Conservation (phyloP, 768 basidiomycete species). For the Neoboletus subvelutipes region DNA sequence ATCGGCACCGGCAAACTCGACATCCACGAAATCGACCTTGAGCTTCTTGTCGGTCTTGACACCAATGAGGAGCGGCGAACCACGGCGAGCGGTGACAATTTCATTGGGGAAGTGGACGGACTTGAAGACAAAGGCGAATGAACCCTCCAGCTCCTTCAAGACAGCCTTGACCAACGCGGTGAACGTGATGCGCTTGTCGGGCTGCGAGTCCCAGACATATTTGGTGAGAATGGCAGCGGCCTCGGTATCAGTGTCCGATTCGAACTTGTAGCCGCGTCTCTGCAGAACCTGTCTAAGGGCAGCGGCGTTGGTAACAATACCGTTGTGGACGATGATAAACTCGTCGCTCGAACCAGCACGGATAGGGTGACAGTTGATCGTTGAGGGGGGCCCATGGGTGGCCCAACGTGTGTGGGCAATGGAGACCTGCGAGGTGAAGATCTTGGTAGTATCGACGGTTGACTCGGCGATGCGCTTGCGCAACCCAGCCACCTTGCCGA, state of each 20-base stretch:
- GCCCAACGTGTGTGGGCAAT: slow-evolving; percentile 99
- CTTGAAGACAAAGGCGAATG: slow-evolving; percentile 99
- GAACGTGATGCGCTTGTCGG: slow-evolving; percentile 82
- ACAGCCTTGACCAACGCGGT: slow-evolving; percentile 93
- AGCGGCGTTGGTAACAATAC: slow-evolving; percentile 92
- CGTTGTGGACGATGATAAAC: slow-evolving; percentile 96
- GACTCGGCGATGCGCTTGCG: slow-evolving; percentile 84
- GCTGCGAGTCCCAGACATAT: slow-evolving; percentile 94
- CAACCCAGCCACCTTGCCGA: slow-evolving; percentile 93
- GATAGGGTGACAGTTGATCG: slow-evolving; percentile 93
- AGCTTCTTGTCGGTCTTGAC: slow-evolving; percentile 99
- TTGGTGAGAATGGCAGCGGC: slow-evolving; percentile 94
- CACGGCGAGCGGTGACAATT: slow-evolving; percentile 93
- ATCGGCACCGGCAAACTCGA: slow-evolving; percentile 85
- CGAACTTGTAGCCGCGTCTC: slow-evolving; percentile 93
- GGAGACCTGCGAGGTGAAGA: slow-evolving; percentile 82
- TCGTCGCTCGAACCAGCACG: slow-evolving; percentile 77
- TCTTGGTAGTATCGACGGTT: slow-evolving; percentile 69
- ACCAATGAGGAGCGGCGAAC: slow-evolving; percentile 94
- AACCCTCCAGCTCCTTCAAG: slow-evolving; percentile 96
- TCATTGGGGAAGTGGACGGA: slow-evolving; percentile 94
- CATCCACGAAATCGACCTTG: slow-evolving; percentile 99
- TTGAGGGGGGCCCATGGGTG: slow-evolving; percentile 89
- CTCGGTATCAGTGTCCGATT: slow-evolving; percentile 97
- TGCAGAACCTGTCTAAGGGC: slow-evolving; percentile 91